Evolutionary conservation across 2,329 filamentous ascomycete species (phyloP).

Genomic region (Alternaria ventricosa): DNA sequence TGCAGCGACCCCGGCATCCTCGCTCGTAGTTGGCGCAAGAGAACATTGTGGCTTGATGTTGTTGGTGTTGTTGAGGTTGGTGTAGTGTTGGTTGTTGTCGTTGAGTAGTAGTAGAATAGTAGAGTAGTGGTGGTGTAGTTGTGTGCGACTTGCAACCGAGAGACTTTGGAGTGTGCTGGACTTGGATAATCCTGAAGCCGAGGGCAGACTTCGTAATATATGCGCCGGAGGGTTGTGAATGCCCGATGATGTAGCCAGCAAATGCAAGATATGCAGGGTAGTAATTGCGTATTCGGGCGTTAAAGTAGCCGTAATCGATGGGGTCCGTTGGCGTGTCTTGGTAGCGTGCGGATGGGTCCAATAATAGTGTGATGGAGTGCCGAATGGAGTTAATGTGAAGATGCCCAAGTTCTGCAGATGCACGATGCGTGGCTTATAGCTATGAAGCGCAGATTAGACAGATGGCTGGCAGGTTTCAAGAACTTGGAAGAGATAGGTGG

Average conservation of each 20-base stretch:
- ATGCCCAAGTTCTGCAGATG: slow-evolving; percentile 1
- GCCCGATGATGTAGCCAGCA: slow-evolving; percentile 39
- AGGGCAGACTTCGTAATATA: slow-evolving; percentile 31
- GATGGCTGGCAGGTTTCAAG: background rate
- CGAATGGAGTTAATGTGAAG: slow-evolving; percentile 4
- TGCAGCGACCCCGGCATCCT: slow-evolving; percentile 53
- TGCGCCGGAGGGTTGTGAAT: slow-evolving; percentile 24
- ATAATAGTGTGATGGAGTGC: slow-evolving; percentile 14
- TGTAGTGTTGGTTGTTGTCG: background rate
- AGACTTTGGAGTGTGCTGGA: slow-evolving; percentile 4
- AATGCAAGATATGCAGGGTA: slow-evolving; percentile 32
- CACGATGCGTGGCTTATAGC: slow-evolving; percentile 6
- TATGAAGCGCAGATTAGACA: background rate
- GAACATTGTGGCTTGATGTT: slow-evolving; percentile 45
- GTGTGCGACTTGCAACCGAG: background rate
- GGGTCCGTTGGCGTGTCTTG: slow-evolving; percentile 30
- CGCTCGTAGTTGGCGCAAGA: slow-evolving; percentile 55
- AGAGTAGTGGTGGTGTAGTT: background rate
- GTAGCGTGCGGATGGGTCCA: slow-evolving; percentile 24
- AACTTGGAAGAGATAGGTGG: background rate
- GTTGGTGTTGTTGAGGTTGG: background rate
- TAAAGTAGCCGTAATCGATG: slow-evolving; percentile 26
- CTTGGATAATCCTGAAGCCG: background rate
- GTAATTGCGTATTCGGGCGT: slow-evolving; percentile 23
- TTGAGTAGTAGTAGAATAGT: background rate